phyloP scores from a whole-genome alignment of 768 basidiomycete genomes.

The Podaxis pistillaris region DNA sequence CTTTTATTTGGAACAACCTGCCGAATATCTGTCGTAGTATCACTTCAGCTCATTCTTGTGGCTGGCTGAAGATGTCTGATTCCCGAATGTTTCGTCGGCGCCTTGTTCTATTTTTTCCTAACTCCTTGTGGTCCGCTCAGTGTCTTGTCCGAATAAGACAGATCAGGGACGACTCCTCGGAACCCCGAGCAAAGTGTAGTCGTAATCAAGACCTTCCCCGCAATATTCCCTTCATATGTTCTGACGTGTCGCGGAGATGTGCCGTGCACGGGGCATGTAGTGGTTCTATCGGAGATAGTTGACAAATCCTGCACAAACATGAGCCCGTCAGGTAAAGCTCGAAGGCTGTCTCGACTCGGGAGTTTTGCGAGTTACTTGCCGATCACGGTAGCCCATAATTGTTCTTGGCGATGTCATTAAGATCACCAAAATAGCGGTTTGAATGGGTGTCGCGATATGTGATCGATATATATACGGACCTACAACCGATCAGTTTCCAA shows the following conservation, averaged over 20 bases:
- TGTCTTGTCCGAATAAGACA: background rate
- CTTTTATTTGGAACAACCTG: background rate
- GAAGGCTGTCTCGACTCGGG: background rate
- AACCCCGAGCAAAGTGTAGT: background rate
- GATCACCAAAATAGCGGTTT: background rate
- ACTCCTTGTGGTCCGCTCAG: background rate
- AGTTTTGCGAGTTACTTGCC: background rate
- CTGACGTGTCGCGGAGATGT: background rate
- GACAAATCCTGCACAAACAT: background rate
- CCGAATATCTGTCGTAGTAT: no score
- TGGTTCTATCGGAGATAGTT: background rate
- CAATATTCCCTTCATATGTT: background rate
- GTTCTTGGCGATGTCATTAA: background rate
- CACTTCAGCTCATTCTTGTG: background rate
- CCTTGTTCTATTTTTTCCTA: background rate
- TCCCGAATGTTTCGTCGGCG: background rate
- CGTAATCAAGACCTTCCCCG: background rate
- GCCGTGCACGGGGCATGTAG: background rate
- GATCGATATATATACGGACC: slow-evolving; percentile 11
- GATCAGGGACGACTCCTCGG: background rate
- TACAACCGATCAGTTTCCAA: slow-evolving; percentile 11
- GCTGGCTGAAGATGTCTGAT: background rate
- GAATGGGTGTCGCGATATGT: background rate
- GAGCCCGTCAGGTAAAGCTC: background rate
- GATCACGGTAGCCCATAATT: background rate